phyloP scores from a whole-genome alignment of 208 protist species.

The Wallacemonas rigidus region DNA sequence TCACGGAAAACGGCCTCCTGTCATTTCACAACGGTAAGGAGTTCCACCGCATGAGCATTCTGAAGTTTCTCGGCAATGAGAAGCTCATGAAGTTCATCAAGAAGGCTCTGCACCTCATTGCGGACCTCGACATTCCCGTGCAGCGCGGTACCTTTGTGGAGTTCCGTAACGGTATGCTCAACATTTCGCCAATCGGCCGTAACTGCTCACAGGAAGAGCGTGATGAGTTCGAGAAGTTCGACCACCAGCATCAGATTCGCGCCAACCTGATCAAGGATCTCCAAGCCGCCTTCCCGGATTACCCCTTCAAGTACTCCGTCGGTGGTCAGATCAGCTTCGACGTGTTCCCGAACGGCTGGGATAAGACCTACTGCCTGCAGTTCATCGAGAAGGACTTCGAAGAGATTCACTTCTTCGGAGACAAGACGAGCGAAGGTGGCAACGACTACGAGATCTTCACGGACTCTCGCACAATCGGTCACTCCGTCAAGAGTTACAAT shows the following conservation, averaged over 20 bases:
- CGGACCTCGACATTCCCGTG: slow-evolving; percentile 97
- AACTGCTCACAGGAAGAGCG: slow-evolving; percentile 98
- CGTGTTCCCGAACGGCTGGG: slow-evolving; percentile 99
- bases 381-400: slow-evolving; percentile 95
- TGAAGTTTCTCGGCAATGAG: slow-evolving; percentile 94
- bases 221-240: slow-evolving; percentile 97
- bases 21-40: slow-evolving; percentile 91
- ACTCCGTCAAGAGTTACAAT: slow-evolving; percentile 94
- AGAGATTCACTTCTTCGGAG: slow-evolving; percentile 99
- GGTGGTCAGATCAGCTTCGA: slow-evolving; percentile 99
- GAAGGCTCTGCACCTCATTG: slow-evolving; percentile 93
- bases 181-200: slow-evolving; percentile 99
- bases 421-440: slow-evolving; percentile 98
- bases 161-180: slow-evolving; percentile 99
- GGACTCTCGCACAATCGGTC: slow-evolving; percentile 88
- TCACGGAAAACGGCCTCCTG: slow-evolving; percentile 98
- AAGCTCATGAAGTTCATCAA: slow-evolving; percentile 96
- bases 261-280: slow-evolving; percentile 93
- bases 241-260: slow-evolving; percentile 96
- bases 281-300: slow-evolving; percentile 77
- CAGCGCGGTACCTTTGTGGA: slow-evolving; percentile 99
- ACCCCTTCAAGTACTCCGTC: slow-evolving; percentile 97
- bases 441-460: slow-evolving; percentile 99
- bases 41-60: slow-evolving; percentile 91
- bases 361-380: slow-evolving; percentile 99